Conservation (phyloP, 2,329 filamentous ascomycete species). For the Ophiognomonia clavigignenti-juglandacearum region DNA sequence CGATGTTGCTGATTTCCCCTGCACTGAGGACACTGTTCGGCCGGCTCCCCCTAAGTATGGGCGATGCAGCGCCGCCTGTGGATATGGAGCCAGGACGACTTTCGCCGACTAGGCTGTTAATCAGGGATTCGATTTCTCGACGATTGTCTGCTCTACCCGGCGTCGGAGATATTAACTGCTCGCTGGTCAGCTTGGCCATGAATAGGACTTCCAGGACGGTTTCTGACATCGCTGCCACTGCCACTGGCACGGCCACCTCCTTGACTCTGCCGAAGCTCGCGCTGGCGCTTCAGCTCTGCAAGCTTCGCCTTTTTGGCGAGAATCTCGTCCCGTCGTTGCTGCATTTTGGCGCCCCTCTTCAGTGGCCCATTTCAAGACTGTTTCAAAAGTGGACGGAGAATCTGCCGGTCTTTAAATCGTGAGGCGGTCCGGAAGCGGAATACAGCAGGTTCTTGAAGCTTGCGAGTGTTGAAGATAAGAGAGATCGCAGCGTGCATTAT, state of each 20-base stretch:
- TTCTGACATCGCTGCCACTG: conserved; percentile 65
- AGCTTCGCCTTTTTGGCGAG: conserved; percentile 95
- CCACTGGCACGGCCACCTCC: conserved; percentile 63
- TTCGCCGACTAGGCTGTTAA: conserved; percentile 77
- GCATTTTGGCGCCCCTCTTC: conserved; percentile 45
- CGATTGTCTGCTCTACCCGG: conserved; percentile 65
- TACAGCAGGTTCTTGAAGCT: too few species aligned
- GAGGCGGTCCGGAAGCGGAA: too few species aligned
- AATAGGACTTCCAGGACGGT: not conserved
- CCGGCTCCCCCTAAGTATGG: conserved; percentile 65
- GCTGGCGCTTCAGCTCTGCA: conserved; percentile 88
- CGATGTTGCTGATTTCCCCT: conserved; percentile 73
- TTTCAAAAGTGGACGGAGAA: not conserved
- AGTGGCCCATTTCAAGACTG: conserved; percentile 42
- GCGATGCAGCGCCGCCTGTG: conserved; percentile 59
- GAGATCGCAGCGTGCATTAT: not conserved
- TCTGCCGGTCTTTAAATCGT: too few species aligned
- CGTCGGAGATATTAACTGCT: conserved; percentile 62
- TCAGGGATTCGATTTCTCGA: conserved; percentile 77
- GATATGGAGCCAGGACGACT: conserved; percentile 66
- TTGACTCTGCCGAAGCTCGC: conserved; percentile 77
- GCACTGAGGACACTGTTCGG: conserved; percentile 83
- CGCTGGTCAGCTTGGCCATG: conserved; percentile 14
- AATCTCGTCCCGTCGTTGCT: conserved; percentile 91
- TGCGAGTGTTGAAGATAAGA: not conserved